Conservation (phyloP, 2,329 filamentous ascomycete species). For the Penicillium sp. region DNA sequence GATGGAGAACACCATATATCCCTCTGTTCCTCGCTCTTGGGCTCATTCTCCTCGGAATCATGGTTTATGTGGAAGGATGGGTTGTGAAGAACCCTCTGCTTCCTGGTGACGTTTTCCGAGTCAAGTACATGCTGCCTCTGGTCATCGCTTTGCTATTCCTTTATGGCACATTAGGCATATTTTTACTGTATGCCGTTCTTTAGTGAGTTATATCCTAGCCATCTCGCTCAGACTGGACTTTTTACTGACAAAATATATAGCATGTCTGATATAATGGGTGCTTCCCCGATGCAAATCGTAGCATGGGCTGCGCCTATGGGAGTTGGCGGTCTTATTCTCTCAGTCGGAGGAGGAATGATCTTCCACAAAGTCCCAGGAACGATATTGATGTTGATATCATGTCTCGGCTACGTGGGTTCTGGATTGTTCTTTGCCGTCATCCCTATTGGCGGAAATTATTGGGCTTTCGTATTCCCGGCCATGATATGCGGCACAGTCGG, state of each 20-base stretch:
- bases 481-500: constrained; percentile 66
- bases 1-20: constrained; percentile 75
- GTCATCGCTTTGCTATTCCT: constrained; percentile 61
- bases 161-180: constrained; percentile 69
- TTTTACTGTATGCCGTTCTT: constrained; percentile 67
- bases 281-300: constrained; percentile 62
- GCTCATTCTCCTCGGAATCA: constrained; percentile 56
- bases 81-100: constrained; percentile 67
- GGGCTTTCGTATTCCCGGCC: constrained; percentile 69
- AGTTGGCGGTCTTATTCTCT: constrained; percentile 66
- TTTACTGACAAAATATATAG: constrained; percentile 36
- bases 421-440: constrained; percentile 65
- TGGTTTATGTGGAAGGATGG: constrained; percentile 72
- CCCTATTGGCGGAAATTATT: constrained; percentile 61
- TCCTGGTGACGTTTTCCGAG: constrained; percentile 67
- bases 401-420: constrained; percentile 58
- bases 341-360: constrained; percentile 63
- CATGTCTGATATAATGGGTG: constrained; percentile 60
- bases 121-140: constrained; percentile 67
- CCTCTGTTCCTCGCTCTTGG: constrained; percentile 65
- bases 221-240: no score
- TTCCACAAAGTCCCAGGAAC: constrained; percentile 66
- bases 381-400: constrained; percentile 62
- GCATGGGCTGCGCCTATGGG: constrained; percentile 70
- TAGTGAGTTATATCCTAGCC: constrained; percentile 52